phyloP scores from a whole-genome alignment of 1,139 yeast species.

The Kurtzmaniella natalensis region DNA sequence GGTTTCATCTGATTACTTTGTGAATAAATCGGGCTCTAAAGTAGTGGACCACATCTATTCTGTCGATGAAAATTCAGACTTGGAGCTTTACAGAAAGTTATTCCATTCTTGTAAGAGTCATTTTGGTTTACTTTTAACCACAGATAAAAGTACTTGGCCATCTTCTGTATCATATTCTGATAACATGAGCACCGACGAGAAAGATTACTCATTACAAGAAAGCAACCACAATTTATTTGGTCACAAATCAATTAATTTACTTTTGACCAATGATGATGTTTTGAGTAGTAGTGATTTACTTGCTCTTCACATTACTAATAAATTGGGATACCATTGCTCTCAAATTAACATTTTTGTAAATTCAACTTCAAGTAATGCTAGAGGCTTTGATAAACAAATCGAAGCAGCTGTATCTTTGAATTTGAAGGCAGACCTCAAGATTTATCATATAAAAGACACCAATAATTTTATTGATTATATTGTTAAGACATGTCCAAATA shows the following conservation, averaged over 20 bases:
- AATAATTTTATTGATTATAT: slow-evolving; percentile 12
- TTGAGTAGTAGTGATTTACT: slow-evolving; percentile 32
- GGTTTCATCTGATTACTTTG: background rate
- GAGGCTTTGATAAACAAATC: slow-evolving; percentile 21
- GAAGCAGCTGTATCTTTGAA: slow-evolving; percentile 14
- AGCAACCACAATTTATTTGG: slow-evolving; percentile 13
- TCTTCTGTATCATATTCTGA: background rate
- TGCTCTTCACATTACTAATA: slow-evolving; percentile 23
- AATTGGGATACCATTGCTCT: slow-evolving; percentile 14
- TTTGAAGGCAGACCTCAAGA: slow-evolving; percentile 11
- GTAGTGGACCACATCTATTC: slow-evolving; percentile 8
- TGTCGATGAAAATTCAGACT: slow-evolving; percentile 16
- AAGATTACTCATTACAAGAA: slow-evolving; percentile 7
- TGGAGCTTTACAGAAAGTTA: slow-evolving; percentile 21
- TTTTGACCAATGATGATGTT: slow-evolving; percentile 29
- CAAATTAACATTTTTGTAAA: slow-evolving; percentile 21
- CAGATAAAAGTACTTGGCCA: slow-evolving; percentile 6
- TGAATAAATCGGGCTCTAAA: background rate
- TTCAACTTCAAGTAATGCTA: slow-evolving; percentile 11
- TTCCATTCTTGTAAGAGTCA: slow-evolving; percentile 24
- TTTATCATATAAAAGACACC: slow-evolving; percentile 16
- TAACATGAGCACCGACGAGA: slow-evolving; percentile 3
- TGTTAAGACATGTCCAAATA: slow-evolving; percentile 10
- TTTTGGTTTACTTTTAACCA: slow-evolving; percentile 28
- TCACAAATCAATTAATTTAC: slow-evolving; percentile 19